These are phyloP conservation scores for Paratinospora sagittata DNA, from an alignment of 164 flowering plant species.

Conservation along the genomic window DNA sequence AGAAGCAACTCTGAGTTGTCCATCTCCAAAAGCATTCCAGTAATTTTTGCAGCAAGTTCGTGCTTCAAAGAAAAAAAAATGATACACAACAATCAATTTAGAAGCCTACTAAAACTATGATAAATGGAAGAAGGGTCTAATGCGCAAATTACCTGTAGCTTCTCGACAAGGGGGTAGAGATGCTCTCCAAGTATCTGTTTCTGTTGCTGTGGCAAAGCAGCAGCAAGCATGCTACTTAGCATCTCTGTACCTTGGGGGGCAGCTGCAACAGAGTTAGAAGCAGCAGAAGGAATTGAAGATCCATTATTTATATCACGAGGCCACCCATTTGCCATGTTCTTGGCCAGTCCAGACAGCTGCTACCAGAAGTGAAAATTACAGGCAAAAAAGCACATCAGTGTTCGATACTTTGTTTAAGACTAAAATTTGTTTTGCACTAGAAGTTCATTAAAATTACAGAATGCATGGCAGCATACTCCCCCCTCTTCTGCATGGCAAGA, in stretches of 20 bases:
- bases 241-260: slow-evolving; percentile 37
- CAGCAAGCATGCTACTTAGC: slow-evolving; percentile 67
- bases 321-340: slow-evolving; percentile 46
- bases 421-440: too few relatives aligned
- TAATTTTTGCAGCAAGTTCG: slow-evolving; percentile 70
- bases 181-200: slow-evolving; percentile 78
- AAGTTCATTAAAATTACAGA: too few relatives aligned
- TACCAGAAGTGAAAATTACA: neutral
- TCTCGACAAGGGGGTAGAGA: slow-evolving; percentile 63
- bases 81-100: neutral
- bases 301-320: slow-evolving; percentile 34
- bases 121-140: neutral
- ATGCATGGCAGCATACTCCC: too few relatives aligned
- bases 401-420: neutral
- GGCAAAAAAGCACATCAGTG: too few relatives aligned
- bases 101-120: neutral
- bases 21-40: slow-evolving; percentile 94
- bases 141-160: slow-evolving; percentile 45
- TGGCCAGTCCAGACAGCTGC: slow-evolving; percentile 41
- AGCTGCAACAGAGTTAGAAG: slow-evolving; percentile 27
- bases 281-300: slow-evolving; percentile 27
- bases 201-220: slow-evolving; percentile 63
- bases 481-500: too few relatives aligned
- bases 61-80: slow-evolving; percentile 41
- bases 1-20: slow-evolving; percentile 71